Conservation (phyloP, 2,329 filamentous ascomycete species). For the Plenodomus lindquistii region DNA sequence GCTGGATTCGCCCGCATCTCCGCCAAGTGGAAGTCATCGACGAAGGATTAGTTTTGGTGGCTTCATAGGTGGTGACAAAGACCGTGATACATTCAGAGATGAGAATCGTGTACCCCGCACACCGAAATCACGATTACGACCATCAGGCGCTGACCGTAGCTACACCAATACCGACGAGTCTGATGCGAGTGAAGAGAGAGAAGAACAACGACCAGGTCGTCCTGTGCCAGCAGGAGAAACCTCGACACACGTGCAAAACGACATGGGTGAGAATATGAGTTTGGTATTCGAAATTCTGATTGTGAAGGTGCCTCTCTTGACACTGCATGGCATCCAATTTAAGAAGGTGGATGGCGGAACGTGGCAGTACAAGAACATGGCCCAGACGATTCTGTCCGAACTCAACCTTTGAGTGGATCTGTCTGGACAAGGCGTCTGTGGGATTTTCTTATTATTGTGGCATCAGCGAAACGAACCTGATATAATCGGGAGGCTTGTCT, state of each 20-base stretch:
- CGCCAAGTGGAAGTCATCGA: constrained; percentile 57
- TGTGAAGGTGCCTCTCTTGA: constrained; percentile 93
- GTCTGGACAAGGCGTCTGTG: constrained; percentile 1
- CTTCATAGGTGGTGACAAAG: constrained; percentile 57
- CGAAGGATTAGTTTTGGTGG: constrained; percentile 85
- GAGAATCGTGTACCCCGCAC: constrained; percentile 58
- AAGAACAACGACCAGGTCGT: constrained; percentile 46
- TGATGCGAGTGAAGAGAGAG: constrained; percentile 67
- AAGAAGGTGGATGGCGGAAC: constrained; percentile 95
- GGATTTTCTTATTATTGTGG: constrained; percentile 2
- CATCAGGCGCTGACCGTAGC: constrained; percentile 64
- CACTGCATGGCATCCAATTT: constrained; percentile 94
- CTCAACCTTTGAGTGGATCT: constrained; percentile 47
- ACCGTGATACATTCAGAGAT: constrained; percentile 72
- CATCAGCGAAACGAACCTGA: constrained; percentile 5
- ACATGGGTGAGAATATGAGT: constrained; percentile 81
- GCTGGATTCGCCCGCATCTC: constrained; percentile 56
- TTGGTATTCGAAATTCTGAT: constrained; percentile 95
- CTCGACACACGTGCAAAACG: constrained; percentile 87
- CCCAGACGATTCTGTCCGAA: constrained; percentile 88
- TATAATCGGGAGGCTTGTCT: constrained; percentile 6
- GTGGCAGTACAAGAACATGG: constrained; percentile 99
- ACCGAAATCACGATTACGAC: constrained; percentile 51
- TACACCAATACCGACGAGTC: constrained; percentile 88
- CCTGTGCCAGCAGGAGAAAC: constrained; percentile 74